These are phyloP conservation scores for Hymenoscyphus infarciens DNA, from an alignment of 2,329 filamentous ascomycete species.

Conservation along the genomic window DNA sequence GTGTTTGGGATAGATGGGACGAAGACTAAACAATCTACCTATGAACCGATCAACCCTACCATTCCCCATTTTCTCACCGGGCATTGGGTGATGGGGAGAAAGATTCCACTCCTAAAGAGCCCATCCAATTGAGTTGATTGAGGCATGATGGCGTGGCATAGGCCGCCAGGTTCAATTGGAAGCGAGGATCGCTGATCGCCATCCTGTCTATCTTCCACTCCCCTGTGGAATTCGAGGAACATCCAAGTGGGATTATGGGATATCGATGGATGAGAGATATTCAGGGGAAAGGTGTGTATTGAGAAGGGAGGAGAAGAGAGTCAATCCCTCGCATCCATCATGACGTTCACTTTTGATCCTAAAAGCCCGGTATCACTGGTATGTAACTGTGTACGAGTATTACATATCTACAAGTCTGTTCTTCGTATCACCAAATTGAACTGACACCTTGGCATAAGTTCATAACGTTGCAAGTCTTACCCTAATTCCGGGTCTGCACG, in stretches of 20 bases:
- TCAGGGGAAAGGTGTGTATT: not conserved
- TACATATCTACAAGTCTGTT: too few relatives aligned
- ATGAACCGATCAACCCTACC: not conserved
- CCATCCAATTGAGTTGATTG: not conserved
- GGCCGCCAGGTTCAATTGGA: not conserved
- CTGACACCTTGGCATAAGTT: too few relatives aligned
- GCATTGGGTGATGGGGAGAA: not conserved
- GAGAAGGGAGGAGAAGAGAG: not conserved
- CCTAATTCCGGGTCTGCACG: too few relatives aligned
- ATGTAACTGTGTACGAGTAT: too few relatives aligned
- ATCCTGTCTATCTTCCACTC: too few relatives aligned
- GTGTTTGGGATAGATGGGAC: not conserved
- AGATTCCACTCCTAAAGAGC: not conserved
- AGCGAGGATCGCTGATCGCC: conserved; percentile 2
- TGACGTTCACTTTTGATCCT: too few relatives aligned
- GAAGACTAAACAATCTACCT: not conserved
- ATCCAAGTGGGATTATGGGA: too few relatives aligned
- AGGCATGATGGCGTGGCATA: not conserved
- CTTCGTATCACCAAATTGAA: too few relatives aligned
- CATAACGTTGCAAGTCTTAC: too few relatives aligned
- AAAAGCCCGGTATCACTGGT: too few relatives aligned
- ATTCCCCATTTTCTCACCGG: too few relatives aligned
- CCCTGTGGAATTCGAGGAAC: too few relatives aligned
- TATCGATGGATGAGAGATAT: conserved; percentile 1
- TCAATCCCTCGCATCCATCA: not conserved